Evolutionary conservation across 2,329 filamentous ascomycete species (phyloP).

Genomic region (Cyanodermella asteris): DNA sequence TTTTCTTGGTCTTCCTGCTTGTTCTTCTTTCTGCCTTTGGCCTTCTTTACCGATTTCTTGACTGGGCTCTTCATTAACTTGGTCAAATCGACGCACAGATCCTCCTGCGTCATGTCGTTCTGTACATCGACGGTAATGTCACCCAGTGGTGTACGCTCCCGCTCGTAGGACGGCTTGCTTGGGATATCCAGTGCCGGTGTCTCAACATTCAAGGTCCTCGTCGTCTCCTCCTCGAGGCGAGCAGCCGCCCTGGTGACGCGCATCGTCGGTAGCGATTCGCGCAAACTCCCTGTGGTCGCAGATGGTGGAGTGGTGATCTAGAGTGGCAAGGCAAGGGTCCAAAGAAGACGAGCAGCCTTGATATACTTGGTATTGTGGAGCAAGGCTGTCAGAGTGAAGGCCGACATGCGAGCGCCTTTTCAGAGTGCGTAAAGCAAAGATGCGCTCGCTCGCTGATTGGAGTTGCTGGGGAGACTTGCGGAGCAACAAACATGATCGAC

Average conservation of each 20-base stretch:
- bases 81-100: not conserved
- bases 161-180: not conserved
- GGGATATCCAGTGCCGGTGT: not conserved
- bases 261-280: not conserved
- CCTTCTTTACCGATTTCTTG: slow-evolving; percentile 1
- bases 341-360: too few relatives aligned
- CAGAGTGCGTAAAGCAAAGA: too few relatives aligned
- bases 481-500: too few relatives aligned
- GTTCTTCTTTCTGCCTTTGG: slow-evolving; percentile 1
- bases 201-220: not conserved
- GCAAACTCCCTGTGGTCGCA: too few relatives aligned
- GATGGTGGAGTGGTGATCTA: too few relatives aligned
- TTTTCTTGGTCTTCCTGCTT: not conserved
- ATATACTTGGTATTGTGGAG: too few relatives aligned
- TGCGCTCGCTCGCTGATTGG: too few relatives aligned
- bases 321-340: too few relatives aligned
- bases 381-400: too few relatives aligned
- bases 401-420: too few relatives aligned
- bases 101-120: not conserved
- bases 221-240: slow-evolving; percentile 1
- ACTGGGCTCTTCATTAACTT: slow-evolving; percentile 1
- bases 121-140: not conserved
- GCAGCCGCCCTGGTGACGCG: slow-evolving; percentile 3
- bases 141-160: slow-evolving; percentile 1
- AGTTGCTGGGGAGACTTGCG: too few relatives aligned